Percentiles rank a stretch among this genome's conserved stretches.
Evolutionary conservation across 345 rosid species (phyloP).

Genomic region (Salix viminalis): DNA sequence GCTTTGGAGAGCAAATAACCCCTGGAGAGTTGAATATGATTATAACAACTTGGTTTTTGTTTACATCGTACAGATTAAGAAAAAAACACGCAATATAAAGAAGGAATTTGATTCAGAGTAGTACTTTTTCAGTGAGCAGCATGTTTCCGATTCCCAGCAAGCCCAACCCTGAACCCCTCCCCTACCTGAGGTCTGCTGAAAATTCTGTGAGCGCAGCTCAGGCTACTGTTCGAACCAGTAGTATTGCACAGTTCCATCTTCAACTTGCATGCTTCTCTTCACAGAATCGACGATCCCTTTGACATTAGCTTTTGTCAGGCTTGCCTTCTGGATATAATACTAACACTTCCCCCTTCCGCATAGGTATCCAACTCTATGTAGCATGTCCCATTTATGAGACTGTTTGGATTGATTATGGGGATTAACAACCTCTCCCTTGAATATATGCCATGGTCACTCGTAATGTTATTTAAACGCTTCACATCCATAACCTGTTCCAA

Average conservation of each 20-base stretch:
- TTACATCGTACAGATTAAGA: background rate
- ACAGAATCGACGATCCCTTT: constrained; percentile 48
- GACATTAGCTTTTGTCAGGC: constrained; percentile 35
- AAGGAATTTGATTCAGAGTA: background rate
- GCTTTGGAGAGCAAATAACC: background rate
- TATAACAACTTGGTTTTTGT: background rate
- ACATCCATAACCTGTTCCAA: constrained; percentile 67
- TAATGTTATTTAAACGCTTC: constrained; percentile 78
- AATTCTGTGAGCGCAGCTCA: constrained; percentile 68
- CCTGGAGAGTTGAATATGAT: background rate
- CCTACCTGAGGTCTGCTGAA: constrained; percentile 76
- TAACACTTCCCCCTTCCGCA: constrained; percentile 73
- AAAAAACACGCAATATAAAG: background rate
- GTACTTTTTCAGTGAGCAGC: background rate
- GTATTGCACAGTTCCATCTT: constrained; percentile 80
- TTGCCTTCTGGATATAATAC: constrained; percentile 71
- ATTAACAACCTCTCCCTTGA: constrained; percentile 82
- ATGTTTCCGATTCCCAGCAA: constrained; percentile 13
- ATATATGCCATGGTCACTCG: constrained; percentile 80
- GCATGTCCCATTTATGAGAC: constrained; percentile 61
- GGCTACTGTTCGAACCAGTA: constrained; percentile 74
- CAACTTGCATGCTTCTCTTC: constrained; percentile 86
- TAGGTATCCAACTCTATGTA: constrained; percentile 28
- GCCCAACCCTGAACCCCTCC: constrained; percentile 45
- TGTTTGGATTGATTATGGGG: constrained; percentile 59